These are phyloP conservation scores for Fusarium humuli DNA, from an alignment of 2,329 filamentous ascomycete genomes.

Conservation along the genomic window DNA sequence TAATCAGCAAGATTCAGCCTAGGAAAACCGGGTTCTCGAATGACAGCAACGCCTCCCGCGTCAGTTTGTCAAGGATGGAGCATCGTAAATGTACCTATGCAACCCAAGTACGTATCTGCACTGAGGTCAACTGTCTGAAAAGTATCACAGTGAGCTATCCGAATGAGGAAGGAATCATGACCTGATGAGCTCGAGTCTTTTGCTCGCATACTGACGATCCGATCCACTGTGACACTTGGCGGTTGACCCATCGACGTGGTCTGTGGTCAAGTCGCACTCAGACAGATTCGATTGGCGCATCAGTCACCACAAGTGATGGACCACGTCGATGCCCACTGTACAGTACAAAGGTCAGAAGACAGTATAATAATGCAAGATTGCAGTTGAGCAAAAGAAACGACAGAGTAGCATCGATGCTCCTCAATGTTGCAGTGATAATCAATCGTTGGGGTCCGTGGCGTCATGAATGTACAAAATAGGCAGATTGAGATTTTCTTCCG, in stretches of 20 bases:
- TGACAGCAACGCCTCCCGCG: constrained; percentile 16
- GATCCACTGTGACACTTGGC: constrained; percentile 18
- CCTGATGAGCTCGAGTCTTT: background rate
- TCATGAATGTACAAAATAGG: constrained; percentile 9
- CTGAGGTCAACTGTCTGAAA: background rate
- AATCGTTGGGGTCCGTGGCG: constrained; percentile 13
- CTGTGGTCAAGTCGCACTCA: constrained; percentile 1
- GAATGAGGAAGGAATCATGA: constrained; percentile 26
- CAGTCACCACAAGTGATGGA: constrained; percentile 5
- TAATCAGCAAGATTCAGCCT: constrained; percentile 25
- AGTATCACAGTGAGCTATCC: constrained; percentile 10
- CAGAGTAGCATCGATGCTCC: background rate
- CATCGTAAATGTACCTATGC: background rate
- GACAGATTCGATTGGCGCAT: constrained; percentile 9
- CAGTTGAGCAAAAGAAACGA: background rate
- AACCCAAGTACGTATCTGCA: background rate
- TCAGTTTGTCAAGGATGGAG: constrained; percentile 2
- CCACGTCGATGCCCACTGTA: background rate
- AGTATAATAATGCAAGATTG: background rate
- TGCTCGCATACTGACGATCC: constrained; percentile 17
- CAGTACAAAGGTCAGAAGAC: background rate
- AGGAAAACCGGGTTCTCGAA: constrained; percentile 22
- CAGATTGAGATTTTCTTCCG: constrained; percentile 11
- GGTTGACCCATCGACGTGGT: constrained; percentile 23
- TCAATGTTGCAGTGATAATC: background rate